Conservation (phyloP, 1,284 basidiomycete genomes). For the Pulveroboletus sp. region DNA sequence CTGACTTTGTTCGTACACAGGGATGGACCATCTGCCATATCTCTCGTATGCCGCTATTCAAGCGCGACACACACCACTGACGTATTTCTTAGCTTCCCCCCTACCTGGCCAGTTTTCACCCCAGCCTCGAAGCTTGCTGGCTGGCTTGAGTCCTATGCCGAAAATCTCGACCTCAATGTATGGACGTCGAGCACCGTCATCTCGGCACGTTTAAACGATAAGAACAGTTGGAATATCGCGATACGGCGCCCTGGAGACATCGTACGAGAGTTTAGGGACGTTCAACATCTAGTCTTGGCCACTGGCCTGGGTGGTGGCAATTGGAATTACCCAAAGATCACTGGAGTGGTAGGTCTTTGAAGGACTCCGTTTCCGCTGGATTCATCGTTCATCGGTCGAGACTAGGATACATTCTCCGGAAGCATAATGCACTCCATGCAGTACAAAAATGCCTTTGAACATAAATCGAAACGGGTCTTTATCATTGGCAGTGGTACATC, state of each 20-base stretch:
- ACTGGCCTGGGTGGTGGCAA: constrained; percentile 37
- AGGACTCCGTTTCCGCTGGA: neutral
- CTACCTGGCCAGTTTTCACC: constrained; percentile 40
- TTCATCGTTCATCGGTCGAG: constrained; percentile 14
- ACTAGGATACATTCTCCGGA: constrained; percentile 24
- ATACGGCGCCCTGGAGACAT: constrained; percentile 26
- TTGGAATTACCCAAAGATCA: constrained; percentile 2
- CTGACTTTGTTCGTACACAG: neutral
- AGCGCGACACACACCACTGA: neutral
- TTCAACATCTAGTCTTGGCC: constrained; percentile 39
- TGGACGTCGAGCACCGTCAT: constrained; percentile 50
- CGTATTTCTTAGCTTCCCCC: constrained; percentile 27
- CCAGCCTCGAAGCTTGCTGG: constrained; percentile 46
- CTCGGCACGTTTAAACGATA: constrained; percentile 36
- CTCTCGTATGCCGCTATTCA: constrained; percentile 5
- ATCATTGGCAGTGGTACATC: constrained; percentile 8
- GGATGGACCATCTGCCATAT: constrained; percentile 14
- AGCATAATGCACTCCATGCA: constrained; percentile 6
- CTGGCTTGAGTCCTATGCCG: constrained; percentile 58
- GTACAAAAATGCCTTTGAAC: neutral
- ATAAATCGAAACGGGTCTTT: constrained; percentile 7
- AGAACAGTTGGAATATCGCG: constrained; percentile 36
- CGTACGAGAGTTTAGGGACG: constrained; percentile 27
- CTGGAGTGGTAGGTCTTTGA: constrained; percentile 1
- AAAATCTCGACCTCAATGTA: constrained; percentile 52